These are phyloP conservation scores for Meripilus lineatus DNA, from an alignment of 1,284 basidiomycete genomes.

Conservation along the genomic window DNA sequence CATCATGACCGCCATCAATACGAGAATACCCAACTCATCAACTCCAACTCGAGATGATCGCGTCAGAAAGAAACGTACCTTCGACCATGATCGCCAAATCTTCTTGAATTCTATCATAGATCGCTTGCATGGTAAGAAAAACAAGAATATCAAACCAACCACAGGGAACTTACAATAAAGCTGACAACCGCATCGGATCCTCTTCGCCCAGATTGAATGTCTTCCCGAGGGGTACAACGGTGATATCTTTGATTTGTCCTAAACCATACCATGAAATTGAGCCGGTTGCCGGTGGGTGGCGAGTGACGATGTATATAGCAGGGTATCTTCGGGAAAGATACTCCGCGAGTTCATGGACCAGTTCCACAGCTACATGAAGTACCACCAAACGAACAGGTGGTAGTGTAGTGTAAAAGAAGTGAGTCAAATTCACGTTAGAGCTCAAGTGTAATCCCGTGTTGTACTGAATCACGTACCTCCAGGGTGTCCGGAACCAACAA, in stretches of 20 bases:
- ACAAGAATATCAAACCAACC: no score
- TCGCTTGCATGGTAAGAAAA: no score
- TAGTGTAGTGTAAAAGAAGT: no score
- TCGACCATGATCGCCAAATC: slow-evolving; percentile 40
- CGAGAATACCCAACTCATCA: no score
- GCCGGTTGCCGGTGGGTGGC: slow-evolving; percentile 27
- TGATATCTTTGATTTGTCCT: slow-evolving; percentile 49
- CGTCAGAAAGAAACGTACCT: neutral
- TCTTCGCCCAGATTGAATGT: slow-evolving; percentile 49
- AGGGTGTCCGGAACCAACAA: slow-evolving; percentile 45
- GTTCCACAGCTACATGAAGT: slow-evolving; percentile 45
- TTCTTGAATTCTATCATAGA: slow-evolving; percentile 54
- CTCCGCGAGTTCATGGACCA: slow-evolving; percentile 62
- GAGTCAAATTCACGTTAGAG: neutral
- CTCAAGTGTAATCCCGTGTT: neutral
- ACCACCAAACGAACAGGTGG: slow-evolving; percentile 4
- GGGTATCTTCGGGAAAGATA: slow-evolving; percentile 64
- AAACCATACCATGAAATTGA: slow-evolving; percentile 46
- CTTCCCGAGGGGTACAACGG: slow-evolving; percentile 44
- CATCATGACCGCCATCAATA: slow-evolving; percentile 60
- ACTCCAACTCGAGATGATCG: no score
- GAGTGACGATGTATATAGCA: slow-evolving; percentile 44
- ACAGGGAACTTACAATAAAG: slow-evolving; percentile 42
- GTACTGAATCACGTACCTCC: slow-evolving; percentile 42
- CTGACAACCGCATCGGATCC: slow-evolving; percentile 57